phyloP scores from a whole-genome alignment of 768 basidiomycete genomes.

The Pisolithus orientalis region DNA sequence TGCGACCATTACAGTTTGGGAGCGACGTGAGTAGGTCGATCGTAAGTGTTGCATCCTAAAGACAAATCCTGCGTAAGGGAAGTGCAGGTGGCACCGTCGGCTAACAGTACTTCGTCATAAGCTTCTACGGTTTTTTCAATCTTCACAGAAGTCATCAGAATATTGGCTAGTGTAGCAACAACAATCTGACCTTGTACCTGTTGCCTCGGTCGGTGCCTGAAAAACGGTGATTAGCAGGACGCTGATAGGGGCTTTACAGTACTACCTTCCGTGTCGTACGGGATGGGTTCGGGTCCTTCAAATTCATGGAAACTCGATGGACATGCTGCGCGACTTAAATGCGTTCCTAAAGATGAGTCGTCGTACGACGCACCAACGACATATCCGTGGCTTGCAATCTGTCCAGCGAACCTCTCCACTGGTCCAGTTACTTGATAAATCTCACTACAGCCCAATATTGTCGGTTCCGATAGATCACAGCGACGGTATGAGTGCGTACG shows the following conservation, averaged over 20 bases:
- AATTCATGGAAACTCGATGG: slow-evolving; percentile 92
- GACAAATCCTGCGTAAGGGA: slow-evolving; percentile 1
- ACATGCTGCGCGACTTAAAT: slow-evolving; percentile 44
- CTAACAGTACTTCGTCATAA: slow-evolving; percentile 69
- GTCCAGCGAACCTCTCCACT: slow-evolving; percentile 86
- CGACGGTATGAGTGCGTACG: neutral
- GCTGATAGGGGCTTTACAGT: slow-evolving; percentile 1
- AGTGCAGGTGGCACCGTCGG: neutral
- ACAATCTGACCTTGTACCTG: slow-evolving; percentile 63
- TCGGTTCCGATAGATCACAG: neutral
- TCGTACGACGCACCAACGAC: slow-evolving; percentile 56
- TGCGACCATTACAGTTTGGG: slow-evolving; percentile 84
- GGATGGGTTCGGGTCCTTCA: slow-evolving; percentile 78
- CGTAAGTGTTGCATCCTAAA: slow-evolving; percentile 70
- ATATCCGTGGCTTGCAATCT: slow-evolving; percentile 83
- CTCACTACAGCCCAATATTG: slow-evolving; percentile 47
- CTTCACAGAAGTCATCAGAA: slow-evolving; percentile 34
- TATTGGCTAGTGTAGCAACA: neutral
- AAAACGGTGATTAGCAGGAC: neutral
- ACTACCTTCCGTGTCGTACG: slow-evolving; percentile 80
- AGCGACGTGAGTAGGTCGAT: slow-evolving; percentile 69
- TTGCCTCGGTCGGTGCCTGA: slow-evolving; percentile 88
- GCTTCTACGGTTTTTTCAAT: slow-evolving; percentile 82
- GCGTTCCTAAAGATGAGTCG: neutral
- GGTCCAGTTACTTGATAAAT: slow-evolving; percentile 97